Percentiles rank a stretch among this genome's conserved stretches.
Conservation (phyloP, 495 filamentous ascomycete genomes). For the Podospora fimiseda region DNA sequence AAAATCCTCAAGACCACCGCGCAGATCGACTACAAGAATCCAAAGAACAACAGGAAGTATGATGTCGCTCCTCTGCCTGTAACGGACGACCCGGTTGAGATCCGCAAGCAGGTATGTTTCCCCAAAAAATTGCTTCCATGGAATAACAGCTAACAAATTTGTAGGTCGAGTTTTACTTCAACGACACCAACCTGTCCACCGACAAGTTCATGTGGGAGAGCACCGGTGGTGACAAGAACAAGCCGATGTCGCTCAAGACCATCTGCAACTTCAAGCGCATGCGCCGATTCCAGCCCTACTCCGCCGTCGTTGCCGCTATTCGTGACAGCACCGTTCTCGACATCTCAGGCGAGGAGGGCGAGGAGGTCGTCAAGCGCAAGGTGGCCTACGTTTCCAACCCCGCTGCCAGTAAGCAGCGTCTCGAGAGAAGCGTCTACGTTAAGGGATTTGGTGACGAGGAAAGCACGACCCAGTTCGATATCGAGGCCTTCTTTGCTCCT, state of each 20-base stretch:
- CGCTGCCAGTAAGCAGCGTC: conserved; percentile 25
- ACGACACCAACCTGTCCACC: conserved; percentile 78
- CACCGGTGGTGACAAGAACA: conserved; percentile 71
- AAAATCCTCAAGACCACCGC: conserved; percentile 17
- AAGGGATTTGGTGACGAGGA: conserved; percentile 88
- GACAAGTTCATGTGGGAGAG: conserved; percentile 79
- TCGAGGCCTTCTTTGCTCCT: conserved; percentile 83
- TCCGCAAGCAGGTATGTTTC: conserved; percentile 31
- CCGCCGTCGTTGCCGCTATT: conserved; percentile 74
- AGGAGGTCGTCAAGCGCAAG: conserved; percentile 69
- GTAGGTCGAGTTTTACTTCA: conserved; percentile 97
- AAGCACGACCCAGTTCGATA: conserved; percentile 75
- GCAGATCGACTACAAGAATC: conserved; percentile 16
- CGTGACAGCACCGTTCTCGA: conserved; percentile 61
- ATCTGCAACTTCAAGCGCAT: conserved; percentile 89
- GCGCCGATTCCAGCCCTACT: conserved; percentile 80
- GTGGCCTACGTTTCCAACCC: conserved; percentile 43
- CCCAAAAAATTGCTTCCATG: conserved; percentile 6
- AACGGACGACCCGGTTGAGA: conserved; percentile 66
- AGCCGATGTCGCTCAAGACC: conserved; percentile 64
- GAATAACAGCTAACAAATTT: conserved; percentile 13
- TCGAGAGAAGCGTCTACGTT: conserved; percentile 41
- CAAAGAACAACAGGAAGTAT: conserved; percentile 51
- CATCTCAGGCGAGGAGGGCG: conserved; percentile 54
- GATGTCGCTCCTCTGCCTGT: conserved; percentile 56